Evolutionary conservation across 2,329 filamentous ascomycete genomes (phyloP), one percentile per base, ranked within the genome.

Genomic region (Aspergillus spinulosporus): DNA sequence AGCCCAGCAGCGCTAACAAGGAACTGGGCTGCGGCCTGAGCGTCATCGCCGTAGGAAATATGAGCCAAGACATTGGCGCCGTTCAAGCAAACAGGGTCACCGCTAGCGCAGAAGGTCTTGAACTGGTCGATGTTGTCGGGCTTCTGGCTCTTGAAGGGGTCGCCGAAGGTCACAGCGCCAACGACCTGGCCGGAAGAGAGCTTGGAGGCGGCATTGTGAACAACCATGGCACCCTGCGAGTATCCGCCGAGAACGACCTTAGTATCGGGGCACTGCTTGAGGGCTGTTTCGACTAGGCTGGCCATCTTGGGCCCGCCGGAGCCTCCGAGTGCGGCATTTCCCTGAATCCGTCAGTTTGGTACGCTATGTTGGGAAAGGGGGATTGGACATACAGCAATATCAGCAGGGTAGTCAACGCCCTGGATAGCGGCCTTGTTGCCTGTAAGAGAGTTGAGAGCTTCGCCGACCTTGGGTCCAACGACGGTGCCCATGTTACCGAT

Each of bases 41-140:
- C 75, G 65, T 76, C 58, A 2, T 45, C 28, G 1, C 63, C 71
- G 58, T 81, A 81, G 2, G 66, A 67, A 34, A 75, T 51, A 66
- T 80, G 78, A 5, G 74, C 72, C 21, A 76, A 64, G 4, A 76
- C 65, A 51, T 77, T 69, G 21, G 75, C 63, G 0, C 77, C 77
- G 34, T 80, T 78, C 3, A 66, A 52, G 57, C 82, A 84, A 4
- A 84, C 81, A 7, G 77, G 69, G 60, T 84, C 82, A 0, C 78
- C 81, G 3, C 60, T 45, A 32, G 79, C 75, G 57, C 82, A 84
- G 37, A 79, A 76, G 21, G 80, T 78, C 62, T 79, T 74, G 3
- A 75, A 72, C 62, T 81, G 76, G 1, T 68, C 69, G 29, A 79
- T 70, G 59, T 76, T 72, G 32, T 70, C 67, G 7, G 74, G 71